A percentile compares a stretch with the other conserved stretches of the same genome.
These are phyloP conservation scores for Sphaerobolus stellatus DNA, from an alignment of 1,284 basidiomycete species.

Conservation along the genomic window DNA sequence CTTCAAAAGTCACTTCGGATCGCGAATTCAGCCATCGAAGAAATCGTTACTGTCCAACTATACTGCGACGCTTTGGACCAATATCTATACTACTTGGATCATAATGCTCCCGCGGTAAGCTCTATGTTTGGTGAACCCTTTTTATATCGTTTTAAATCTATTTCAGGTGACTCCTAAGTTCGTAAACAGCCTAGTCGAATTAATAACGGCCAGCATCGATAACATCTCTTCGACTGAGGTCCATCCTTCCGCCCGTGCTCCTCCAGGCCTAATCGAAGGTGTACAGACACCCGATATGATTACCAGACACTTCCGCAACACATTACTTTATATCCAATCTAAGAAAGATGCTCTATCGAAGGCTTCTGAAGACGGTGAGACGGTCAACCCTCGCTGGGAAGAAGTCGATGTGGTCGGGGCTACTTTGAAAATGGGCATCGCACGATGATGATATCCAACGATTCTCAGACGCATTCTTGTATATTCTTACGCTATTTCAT, in stretches of 20 bases:
- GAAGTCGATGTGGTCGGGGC: conserved; percentile 86
- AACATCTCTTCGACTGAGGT: conserved; percentile 80
- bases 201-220: conserved; percentile 90
- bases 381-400: conserved; percentile 65
- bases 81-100: conserved; percentile 93
- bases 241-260: conserved; percentile 77
- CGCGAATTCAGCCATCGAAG: conserved; percentile 91
- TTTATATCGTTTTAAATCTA: conserved; percentile 8
- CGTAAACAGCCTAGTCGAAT: conserved; percentile 89
- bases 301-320: conserved; percentile 87
- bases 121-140: neutral
- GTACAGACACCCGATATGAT: conserved; percentile 92
- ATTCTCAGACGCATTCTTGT: neutral
- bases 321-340: conserved; percentile 77
- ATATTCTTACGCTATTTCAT: neutral
- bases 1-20: conserved; percentile 92
- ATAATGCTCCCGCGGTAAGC: conserved; percentile 82
- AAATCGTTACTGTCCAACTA: conserved; percentile 90
- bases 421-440: conserved; percentile 80
- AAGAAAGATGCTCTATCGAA: conserved; percentile 54
- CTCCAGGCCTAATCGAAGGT: conserved; percentile 83
- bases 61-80: conserved; percentile 93
- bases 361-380: conserved; percentile 39
- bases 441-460: conserved; percentile 35
- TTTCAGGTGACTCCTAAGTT: conserved; percentile 86